Base-by-base conservation (phyloP, 345 rosid genomes). In the Xanthoceras sorbifolium region DNA sequence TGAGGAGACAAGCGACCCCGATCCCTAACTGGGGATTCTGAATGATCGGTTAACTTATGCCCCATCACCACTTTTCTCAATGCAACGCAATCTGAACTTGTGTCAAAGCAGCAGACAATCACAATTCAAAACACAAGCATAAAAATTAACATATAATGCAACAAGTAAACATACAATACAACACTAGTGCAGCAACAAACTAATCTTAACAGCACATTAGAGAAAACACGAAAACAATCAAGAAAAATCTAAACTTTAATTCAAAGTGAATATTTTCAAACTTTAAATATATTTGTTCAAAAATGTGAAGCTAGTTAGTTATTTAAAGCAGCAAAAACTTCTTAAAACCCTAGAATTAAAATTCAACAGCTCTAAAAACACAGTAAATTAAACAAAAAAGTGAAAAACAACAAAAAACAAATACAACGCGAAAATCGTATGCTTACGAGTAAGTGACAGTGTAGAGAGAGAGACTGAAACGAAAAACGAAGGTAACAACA, bases 11-110 rank as follows among this genome's bases (percentile, higher is more conserved):
- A 57, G 1, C 32, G 31, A 46, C 82, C 78, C 64, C 68, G 82
- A 61, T 70, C 84, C 79, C 89, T 78, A 74, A 73, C 82, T 0
- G 92, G 88, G 74, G 92, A 91, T 44, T 67, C 79, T 5, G 88
- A 80, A 72, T 73, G 80, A 59, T 80, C 60, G 46, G 86, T 78
- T 32, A 69, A 40, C 78, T 80, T 68, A 22, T 80, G 89, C 46
- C 86, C 92, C 97, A 90, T 92, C 29, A 60, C 38, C 52, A 32
- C 72, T 23, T 72, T 23, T 72, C 26, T 38, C 72, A 59, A 64
- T 48, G 50, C 69, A 65, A 61, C 75, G 63, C 26, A 18, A 23
- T 20, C 78, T 40, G 72, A 20, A 48, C 23, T 14, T 25, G 62
- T 50, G 18, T 60, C 54, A 61, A 25, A 61, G 34, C 54, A 74